Evolutionary conservation across 176 grass and related monocot species (phyloP).

Genomic region (Phoenix dactylifera): DNA sequence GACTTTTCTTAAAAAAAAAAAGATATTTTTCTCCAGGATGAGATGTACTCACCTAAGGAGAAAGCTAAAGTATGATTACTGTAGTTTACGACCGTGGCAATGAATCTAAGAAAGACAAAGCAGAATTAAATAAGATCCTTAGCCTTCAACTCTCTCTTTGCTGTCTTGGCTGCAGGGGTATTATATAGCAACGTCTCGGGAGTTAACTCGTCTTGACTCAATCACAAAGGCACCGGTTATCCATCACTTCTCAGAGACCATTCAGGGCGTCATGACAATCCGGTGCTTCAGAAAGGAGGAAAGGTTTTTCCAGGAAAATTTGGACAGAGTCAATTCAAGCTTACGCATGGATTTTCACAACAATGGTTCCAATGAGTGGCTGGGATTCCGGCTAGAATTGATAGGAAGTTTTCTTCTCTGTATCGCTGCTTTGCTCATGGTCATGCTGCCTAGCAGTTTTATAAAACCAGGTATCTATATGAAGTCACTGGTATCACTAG

Average conservation of each 20-base stretch:
- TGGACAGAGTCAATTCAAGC: slow-evolving; percentile 79
- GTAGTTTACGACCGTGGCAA: too few relatives aligned
- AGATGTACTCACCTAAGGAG: too few relatives aligned
- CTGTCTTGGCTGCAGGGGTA: slow-evolving; percentile 37
- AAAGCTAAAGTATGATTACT: too few relatives aligned
- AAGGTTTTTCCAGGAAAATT: slow-evolving; percentile 59
- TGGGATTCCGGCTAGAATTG: slow-evolving; percentile 79
- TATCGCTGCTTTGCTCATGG: slow-evolving; percentile 77
- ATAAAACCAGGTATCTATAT: slow-evolving; percentile 47
- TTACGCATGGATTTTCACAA: slow-evolving; percentile 97
- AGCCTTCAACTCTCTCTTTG: neutral
- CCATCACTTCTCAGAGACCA: slow-evolving; percentile 96
- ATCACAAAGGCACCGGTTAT: slow-evolving; percentile 99
- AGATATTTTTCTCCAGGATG: too few relatives aligned
- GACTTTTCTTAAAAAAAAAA: too few relatives aligned
- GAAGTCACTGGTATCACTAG: too few relatives aligned
- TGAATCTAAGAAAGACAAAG: too few relatives aligned
- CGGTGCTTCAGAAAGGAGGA: slow-evolving; percentile 85
- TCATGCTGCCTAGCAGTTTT: slow-evolving; percentile 63
- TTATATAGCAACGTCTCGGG: slow-evolving; percentile 78
- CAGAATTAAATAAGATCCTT: too few relatives aligned
- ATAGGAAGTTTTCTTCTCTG: slow-evolving; percentile 76
- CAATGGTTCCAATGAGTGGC: slow-evolving; percentile 96
- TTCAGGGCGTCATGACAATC: slow-evolving; percentile 86
- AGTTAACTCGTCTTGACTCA: slow-evolving; percentile 83